A percentile compares a stretch with the other conserved stretches of the same genome.
Conservation (phyloP, 192 early-diverging fungal species). For the Linnemannia schmuckeri region DNA sequence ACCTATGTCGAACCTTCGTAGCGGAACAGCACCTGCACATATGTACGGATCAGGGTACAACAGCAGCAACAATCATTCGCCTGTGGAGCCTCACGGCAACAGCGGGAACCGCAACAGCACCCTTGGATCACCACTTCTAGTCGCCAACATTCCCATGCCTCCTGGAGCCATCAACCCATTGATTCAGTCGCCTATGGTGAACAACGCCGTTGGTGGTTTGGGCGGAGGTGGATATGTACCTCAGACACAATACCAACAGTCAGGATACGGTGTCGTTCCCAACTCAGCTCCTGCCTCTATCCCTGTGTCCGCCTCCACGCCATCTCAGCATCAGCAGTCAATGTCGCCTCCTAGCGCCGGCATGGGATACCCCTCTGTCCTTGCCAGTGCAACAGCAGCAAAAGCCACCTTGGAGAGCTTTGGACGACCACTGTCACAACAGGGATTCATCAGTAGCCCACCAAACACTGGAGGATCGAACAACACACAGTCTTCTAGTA, state of each 20-base stretch:
- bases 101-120: conserved; percentile 22
- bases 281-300: not conserved
- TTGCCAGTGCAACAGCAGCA: not conserved
- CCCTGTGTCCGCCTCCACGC: not conserved
- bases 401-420: not conserved
- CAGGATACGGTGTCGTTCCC: not conserved
- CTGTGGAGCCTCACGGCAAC: not conserved
- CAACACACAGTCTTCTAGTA: not conserved
- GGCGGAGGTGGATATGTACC: conserved; percentile 16
- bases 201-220: not conserved
- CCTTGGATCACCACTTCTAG: conserved; percentile 36
- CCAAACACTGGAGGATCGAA: not conserved
- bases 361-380: not conserved
- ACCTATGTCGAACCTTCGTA: conserved; percentile 1
- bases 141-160: conserved; percentile 37
- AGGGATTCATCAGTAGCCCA: conserved; percentile 18
- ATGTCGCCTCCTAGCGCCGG: not conserved
- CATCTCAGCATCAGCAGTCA: not conserved
- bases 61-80: not conserved
- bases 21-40: not conserved
- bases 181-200: conserved; percentile 17
- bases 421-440: conserved; percentile 25
- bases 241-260: conserved; percentile 37
- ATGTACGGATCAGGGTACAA: not conserved
- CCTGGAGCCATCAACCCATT: conserved; percentile 43